Evolutionary conservation across 768 basidiomycete genomes (phyloP).

Genomic region (Hebeloma cylindrosporum): DNA sequence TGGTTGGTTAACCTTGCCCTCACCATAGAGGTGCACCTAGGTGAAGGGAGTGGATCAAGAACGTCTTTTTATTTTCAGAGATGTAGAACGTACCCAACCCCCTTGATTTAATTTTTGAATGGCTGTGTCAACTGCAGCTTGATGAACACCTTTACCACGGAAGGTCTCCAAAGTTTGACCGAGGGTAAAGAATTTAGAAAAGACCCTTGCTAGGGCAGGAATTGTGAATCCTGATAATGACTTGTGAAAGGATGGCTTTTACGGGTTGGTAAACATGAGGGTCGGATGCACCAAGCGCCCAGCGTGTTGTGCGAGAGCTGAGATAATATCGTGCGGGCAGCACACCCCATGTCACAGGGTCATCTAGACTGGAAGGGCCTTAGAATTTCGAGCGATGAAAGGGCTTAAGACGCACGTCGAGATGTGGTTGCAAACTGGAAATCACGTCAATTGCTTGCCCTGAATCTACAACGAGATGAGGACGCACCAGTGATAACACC

Average conservation of each 20-base stretch:
- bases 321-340: constrained; percentile 68
- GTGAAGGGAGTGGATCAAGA: not conserved
- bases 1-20: constrained; percentile 85
- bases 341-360: constrained; percentile 85
- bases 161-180: constrained; percentile 94
- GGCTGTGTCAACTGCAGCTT: constrained; percentile 82
- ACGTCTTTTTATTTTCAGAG: not conserved
- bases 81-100: constrained; percentile 66
- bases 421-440: constrained; percentile 86
- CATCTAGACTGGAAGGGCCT: constrained; percentile 60
- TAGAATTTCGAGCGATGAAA: constrained; percentile 13
- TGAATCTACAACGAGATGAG: constrained; percentile 8
- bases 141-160: constrained; percentile 86
- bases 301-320: constrained; percentile 63
- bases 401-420: constrained; percentile 65
- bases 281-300: constrained; percentile 92
- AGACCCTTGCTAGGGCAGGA: constrained; percentile 69
- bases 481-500: constrained; percentile 74
- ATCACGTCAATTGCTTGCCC: constrained; percentile 5
- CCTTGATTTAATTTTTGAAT: constrained; percentile 79
- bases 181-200: constrained; percentile 80
- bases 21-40: constrained; percentile 90
- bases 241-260: too few species aligned
- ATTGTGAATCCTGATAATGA: too few species aligned
- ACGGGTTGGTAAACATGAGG: constrained; percentile 96